These are phyloP conservation scores for Dothiorella sarmentorum DNA, from an alignment of 2,329 filamentous ascomycete genomes.

Conservation along the genomic window DNA sequence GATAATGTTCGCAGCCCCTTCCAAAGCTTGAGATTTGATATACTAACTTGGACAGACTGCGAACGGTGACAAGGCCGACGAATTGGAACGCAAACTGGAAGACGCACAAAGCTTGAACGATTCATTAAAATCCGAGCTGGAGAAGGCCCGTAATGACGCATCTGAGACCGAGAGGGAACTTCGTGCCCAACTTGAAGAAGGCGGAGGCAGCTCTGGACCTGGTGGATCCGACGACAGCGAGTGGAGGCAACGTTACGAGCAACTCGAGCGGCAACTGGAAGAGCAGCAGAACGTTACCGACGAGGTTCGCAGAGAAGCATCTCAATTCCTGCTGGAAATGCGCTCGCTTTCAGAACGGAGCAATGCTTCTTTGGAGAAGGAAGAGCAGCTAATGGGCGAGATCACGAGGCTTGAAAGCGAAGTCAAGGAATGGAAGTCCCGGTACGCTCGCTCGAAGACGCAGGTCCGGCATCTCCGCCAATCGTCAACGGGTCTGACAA, in stretches of 20 bases:
- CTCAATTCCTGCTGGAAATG: slow-evolving; percentile 86
- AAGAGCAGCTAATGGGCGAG: slow-evolving; percentile 71
- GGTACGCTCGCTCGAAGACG: slow-evolving; percentile 83
- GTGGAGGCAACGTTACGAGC: slow-evolving; percentile 39
- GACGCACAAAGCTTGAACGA: slow-evolving; percentile 62
- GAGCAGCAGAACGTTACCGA: slow-evolving; percentile 81
- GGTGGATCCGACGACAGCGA: slow-evolving; percentile 27
- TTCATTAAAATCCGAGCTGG: slow-evolving; percentile 75
- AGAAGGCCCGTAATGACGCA: slow-evolving; percentile 67
- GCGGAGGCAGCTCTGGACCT: slow-evolving; percentile 27
- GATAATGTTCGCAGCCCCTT: slow-evolving; percentile 38
- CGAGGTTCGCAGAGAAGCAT: slow-evolving; percentile 80
- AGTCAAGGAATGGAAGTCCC: slow-evolving; percentile 83
- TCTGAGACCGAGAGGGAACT: slow-evolving; percentile 60
- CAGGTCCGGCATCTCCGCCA: slow-evolving; percentile 78
- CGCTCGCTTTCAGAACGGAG: slow-evolving; percentile 77
- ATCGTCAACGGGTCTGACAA: slow-evolving; percentile 71
- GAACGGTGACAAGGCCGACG: slow-evolving; percentile 61
- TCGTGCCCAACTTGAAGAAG: slow-evolving; percentile 59
- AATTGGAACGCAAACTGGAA: slow-evolving; percentile 69
- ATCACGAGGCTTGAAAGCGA: slow-evolving; percentile 77
- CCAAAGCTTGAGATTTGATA: background rate
- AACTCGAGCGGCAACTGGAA: slow-evolving; percentile 59
- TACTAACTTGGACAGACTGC: slow-evolving; percentile 37
- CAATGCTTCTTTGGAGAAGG: slow-evolving; percentile 72